Percentiles rank a stretch among this genome's conserved stretches.
phyloP scores from a whole-genome alignment of 768 basidiomycete species.

The Tulasnella sp. region DNA sequence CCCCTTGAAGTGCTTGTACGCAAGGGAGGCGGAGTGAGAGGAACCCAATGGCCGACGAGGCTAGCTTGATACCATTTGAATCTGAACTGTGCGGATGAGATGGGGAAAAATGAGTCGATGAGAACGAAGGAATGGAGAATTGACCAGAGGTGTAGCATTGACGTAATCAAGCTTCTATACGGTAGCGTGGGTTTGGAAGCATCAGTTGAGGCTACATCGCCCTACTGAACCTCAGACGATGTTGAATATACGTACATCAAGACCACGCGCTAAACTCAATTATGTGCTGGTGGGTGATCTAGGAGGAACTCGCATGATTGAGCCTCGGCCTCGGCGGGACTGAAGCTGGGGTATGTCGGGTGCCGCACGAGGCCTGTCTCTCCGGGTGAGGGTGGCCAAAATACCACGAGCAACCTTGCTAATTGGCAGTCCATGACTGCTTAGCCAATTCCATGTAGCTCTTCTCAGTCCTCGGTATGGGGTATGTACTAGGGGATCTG shows the following conservation, averaged over 20 bases:
- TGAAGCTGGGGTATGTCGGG: neutral
- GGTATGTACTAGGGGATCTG: neutral
- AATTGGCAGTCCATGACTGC: neutral
- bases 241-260: neutral
- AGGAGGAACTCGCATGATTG: neutral
- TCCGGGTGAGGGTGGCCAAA: neutral
- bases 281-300: neutral
- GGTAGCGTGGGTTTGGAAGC: too few species aligned
- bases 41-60: too few species aligned
- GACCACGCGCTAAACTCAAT: neutral
- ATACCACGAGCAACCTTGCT: neutral
- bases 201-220: too few species aligned
- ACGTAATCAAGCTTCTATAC: too few species aligned
- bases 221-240: too few species aligned
- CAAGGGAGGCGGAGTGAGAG: too few species aligned
- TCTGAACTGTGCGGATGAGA: too few species aligned
- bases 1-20: too few species aligned
- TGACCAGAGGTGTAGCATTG: too few species aligned
- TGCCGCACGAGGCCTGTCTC: neutral
- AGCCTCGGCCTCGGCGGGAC: neutral
- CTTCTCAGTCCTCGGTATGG: neutral
- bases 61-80: too few species aligned
- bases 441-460: neutral
- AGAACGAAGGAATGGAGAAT: too few species aligned
- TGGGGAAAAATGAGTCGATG: too few species aligned